Evolutionary conservation across 2,329 filamentous ascomycete species (phyloP), one percentile per base, ranked within the genome.

Genomic region (Penicillium sp.): DNA sequence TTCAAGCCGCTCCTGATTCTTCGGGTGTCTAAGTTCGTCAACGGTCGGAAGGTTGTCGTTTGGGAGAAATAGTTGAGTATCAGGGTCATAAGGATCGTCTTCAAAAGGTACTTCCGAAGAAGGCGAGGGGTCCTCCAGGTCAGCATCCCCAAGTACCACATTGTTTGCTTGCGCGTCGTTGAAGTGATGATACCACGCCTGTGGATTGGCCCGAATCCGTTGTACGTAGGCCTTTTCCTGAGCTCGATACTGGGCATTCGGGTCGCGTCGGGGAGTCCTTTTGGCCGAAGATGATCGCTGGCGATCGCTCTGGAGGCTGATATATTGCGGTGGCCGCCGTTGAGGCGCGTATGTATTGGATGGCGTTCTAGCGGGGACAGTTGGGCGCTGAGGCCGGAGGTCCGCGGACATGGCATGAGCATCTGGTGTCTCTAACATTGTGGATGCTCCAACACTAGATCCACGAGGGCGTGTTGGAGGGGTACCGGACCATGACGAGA

Each of bases 191-290:
- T 88, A 85, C 68, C 89, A 92, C 50, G 85, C 81, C 44, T 76
- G 75, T 29, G 80, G 77, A 50, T 92, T 85, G 59, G 93, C 86
- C 41, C 88, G 81, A 57, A 96, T 77, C 52, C 90, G 82, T 64
- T 95, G 87, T 22, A 96, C 83, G 60, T 98, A 98, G 40, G 90
- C 90, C 60, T 89, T 86, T 64, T 96, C 90, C 65, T 96, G 87
- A 32, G 85, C 85, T 43, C 84, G 73, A 59, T 85, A 86, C 51
- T 84, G 79, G 35, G 80, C 80, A 54, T 82, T 82, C 7, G 82
- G 82, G 54, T 85, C 83, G 46, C 74, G 64, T 42, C 76, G 68
- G 25, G 71, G 62, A 26, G 60, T 57, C 46, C 79, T 68, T 44
- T 74, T 75, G 2, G 71, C 64, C 2, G 78, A 80, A 5, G 70